Evolutionary conservation across 257 asterid species (phyloP).

Genomic region (Solanum neorickii): DNA sequence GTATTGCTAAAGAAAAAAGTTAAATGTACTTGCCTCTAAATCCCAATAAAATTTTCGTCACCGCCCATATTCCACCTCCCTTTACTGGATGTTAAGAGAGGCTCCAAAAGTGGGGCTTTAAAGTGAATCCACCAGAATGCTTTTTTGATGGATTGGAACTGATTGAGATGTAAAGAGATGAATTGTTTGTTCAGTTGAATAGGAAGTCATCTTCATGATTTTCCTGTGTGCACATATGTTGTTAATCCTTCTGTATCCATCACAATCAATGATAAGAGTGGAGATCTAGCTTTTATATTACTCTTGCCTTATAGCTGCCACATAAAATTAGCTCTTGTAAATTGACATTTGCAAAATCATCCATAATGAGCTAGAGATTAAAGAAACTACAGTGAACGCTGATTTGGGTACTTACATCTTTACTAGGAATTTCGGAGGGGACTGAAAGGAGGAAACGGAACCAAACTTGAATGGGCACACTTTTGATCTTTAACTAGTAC

Average conservation of each 20-base stretch:
- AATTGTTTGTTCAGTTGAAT: background rate
- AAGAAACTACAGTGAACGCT: background rate
- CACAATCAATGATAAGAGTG: conserved; percentile 29
- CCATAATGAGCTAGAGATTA: background rate
- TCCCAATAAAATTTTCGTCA: background rate
- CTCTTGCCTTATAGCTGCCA: conserved; percentile 17
- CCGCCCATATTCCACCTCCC: background rate
- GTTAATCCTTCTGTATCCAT: conserved; percentile 22
- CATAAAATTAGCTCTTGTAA: background rate
- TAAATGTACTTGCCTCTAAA: background rate
- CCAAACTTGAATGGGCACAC: conserved; percentile 14
- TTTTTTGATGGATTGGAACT: background rate
- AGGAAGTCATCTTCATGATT: conserved; percentile 13
- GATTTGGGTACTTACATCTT: conserved; percentile 23
- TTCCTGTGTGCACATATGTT: conserved; percentile 13
- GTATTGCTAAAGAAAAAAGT: background rate
- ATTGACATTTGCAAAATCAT: background rate
- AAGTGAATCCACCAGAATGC: background rate
- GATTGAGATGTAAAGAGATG: conserved; percentile 11
- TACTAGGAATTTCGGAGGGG: conserved; percentile 18
- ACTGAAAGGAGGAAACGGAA: conserved; percentile 13
- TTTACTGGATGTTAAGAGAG: background rate
- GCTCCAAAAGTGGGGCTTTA: background rate
- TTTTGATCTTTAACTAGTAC: conserved; percentile 33
- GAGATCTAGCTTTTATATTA: conserved; percentile 23